Base-by-base conservation (phyloP, 345 rosid species). In the Acer campestre region DNA sequence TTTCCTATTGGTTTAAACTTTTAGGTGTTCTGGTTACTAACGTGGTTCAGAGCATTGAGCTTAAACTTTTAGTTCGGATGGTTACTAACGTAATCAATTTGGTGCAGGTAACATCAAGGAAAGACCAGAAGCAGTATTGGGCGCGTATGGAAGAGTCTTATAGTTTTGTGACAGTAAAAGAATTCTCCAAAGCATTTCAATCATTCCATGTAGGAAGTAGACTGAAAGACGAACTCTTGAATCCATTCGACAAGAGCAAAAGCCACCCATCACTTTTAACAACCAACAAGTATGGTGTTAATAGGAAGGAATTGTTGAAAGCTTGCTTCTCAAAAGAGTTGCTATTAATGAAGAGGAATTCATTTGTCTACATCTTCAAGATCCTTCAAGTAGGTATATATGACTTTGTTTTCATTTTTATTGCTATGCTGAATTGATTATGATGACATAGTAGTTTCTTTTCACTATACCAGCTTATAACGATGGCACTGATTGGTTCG, bases 41-140 rank as follows among this genome's bases (percentile, higher is more conserved):
- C 1, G 6, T 31, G 35, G 35, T 31, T 31, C 6, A 3, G 5
- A 31, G 35, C 35, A 3, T 31, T 31, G 12, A 67, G 58, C 44
- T 38, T 3, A 6, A 55, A 2, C 20, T 55, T 55, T 78, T 73
- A 31, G 35, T 3, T 31, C 5, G 0, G 35, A 31, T 31, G 6
- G 5, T 31, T 31, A 3, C 4, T 3, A 31, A 31, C 4, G 3
- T 35, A 35, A 42, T 42, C 11, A 9, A 42, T 42, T 42, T 8
- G 46, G 46, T 42, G 75, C 82, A 94, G 98, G 97, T 94, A 77
- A 93, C 97, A 68, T 93, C 98, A 13, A 89, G 18, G 82, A 93
- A 94, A 82, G 97, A 94, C 85, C 97, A 93, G 73, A 73, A 75
- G 80, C 93, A 89, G 84, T 94, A 94, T 58, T 93, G 98, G 97